A percentile compares a stretch with the other conserved stretches of the same genome.
These are phyloP conservation scores for Diospyros lotus DNA, from an alignment of 148 eudicot genomes.

Conservation along the genomic window DNA sequence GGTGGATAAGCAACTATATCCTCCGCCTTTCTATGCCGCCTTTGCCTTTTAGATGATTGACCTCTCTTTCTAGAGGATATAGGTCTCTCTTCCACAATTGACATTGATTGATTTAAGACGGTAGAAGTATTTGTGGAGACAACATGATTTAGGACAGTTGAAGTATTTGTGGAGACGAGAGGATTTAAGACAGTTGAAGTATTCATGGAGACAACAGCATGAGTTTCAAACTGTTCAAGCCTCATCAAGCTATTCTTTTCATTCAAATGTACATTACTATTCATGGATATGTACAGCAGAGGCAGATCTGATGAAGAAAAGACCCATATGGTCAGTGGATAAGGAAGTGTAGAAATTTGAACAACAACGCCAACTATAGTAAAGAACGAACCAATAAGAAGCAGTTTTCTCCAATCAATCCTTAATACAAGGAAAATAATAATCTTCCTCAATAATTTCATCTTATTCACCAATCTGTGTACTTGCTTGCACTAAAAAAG, in stretches of 20 bases:
- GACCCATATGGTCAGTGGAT: constrained; percentile 46
- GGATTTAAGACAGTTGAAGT: background rate
- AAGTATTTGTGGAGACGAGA: constrained; percentile 29
- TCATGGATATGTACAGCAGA: constrained; percentile 23
- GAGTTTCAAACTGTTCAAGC: constrained; percentile 23
- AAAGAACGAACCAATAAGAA: constrained; percentile 35
- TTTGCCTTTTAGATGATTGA: constrained; percentile 20
- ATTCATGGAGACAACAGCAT: constrained; percentile 6
- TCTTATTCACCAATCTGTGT: constrained; percentile 26
- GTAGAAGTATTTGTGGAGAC: background rate
- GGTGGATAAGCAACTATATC: constrained; percentile 31
- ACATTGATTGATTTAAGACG: constrained; percentile 18
- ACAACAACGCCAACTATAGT: constrained; percentile 44
- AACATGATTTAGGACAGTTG: background rate
- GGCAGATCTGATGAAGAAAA: constrained; percentile 31
- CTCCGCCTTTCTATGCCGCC: constrained; percentile 23
- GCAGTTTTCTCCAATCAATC: constrained; percentile 61
- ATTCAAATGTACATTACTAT: constrained; percentile 22
- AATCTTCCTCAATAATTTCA: constrained; percentile 32
- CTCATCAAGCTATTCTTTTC: constrained; percentile 22
- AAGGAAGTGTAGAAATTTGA: constrained; percentile 55
- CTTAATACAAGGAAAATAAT: constrained; percentile 49
- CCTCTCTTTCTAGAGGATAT: constrained; percentile 18
- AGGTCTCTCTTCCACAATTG: constrained; percentile 13
- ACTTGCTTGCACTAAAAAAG: constrained; percentile 1